phyloP scores from a whole-genome alignment of 2,329 filamentous ascomycete species.

The Graphilbum fragrans region DNA sequence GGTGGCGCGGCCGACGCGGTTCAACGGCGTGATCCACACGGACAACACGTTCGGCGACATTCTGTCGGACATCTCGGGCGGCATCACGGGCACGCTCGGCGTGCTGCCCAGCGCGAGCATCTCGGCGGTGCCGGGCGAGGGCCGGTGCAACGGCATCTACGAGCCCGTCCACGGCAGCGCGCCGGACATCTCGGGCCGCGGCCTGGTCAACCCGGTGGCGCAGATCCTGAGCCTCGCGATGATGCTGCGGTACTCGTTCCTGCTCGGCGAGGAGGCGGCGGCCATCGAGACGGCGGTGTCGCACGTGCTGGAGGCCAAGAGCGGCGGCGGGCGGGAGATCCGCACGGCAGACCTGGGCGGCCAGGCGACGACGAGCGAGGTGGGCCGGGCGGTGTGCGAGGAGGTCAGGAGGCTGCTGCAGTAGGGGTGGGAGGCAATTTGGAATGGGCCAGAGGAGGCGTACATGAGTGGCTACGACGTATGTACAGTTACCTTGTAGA shows the following conservation, averaged over 20 bases:
- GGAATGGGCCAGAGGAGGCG: too few relatives aligned
- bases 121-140: slow-evolving; percentile 25
- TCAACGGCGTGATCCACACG: slow-evolving; percentile 34
- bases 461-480: too few relatives aligned
- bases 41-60: slow-evolving; percentile 37
- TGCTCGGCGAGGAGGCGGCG: slow-evolving; percentile 45
- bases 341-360: slow-evolving; percentile 17
- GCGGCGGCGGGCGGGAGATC: slow-evolving; percentile 29
- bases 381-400: slow-evolving; percentile 7
- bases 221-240: slow-evolving; percentile 60
- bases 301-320: slow-evolving; percentile 45
- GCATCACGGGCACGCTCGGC: slow-evolving; percentile 32
- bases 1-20: slow-evolving; percentile 30
- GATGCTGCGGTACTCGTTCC: slow-evolving; percentile 63
- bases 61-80: slow-evolving; percentile 30
- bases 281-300: slow-evolving; percentile 54
- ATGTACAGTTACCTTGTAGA: too few relatives aligned
- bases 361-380: slow-evolving; percentile 4
- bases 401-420: not conserved
- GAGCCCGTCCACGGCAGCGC: slow-evolving; percentile 66
- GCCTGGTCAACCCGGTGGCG: slow-evolving; percentile 61
- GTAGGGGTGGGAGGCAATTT: not conserved
- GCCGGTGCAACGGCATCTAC: slow-evolving; percentile 56
- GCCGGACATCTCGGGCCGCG: slow-evolving; percentile 62
- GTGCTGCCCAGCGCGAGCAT: slow-evolving; percentile 32